Base-by-base conservation (phyloP, 2,329 filamentous ascomycete genomes). In the Aspergillus sp. region DNA sequence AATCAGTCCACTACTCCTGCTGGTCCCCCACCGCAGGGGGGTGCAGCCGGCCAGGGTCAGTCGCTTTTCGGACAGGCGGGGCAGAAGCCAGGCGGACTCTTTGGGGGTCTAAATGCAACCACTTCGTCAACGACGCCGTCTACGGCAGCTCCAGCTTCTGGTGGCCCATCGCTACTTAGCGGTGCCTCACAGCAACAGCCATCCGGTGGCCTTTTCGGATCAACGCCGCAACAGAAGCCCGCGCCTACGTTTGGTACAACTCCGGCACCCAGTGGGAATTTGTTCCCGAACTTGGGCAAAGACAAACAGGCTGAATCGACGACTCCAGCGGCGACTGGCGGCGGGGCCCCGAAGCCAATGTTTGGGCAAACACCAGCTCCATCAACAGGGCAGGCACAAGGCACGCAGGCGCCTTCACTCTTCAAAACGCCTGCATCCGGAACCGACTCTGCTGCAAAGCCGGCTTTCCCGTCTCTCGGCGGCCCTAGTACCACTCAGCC, bases 1-100 rank as follows among this genome's bases (percentile, higher is more conserved):
- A 60, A 55, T 35, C 44, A 56, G 30, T 69, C 67, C 11, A 70
- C 68, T 12, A 71, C 67, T 19, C 68, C 68, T 30, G 67, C 67
- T 33, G 67, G 66, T 5, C 65, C 64, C 39, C 67, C 68, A 16
- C 66, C 67, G 19, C 40, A 49, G 17, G 45, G 42, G 24, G 39
- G 42, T 24, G 43, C 58, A 26, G 42, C 50, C 13, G 51, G 50
- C 6, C 42, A 49, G 48, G 47, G 41, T 35, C 53, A 41, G 38
- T 37, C 47, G 26, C 41, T 54, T 13, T 55, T 55, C 32, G 45
- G 47, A 19, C 48, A 51, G 29, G 15, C 37, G 11, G 41, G 40
- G 29, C 45, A 47, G 33, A 52, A 58, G 33, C 39, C 56, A 20
- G 42, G 44, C 10, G 42, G 35, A 29, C 39, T 51, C 5, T 57